phyloP scores from a whole-genome alignment of 1,139 yeast species.

The Pichia sp. region DNA sequence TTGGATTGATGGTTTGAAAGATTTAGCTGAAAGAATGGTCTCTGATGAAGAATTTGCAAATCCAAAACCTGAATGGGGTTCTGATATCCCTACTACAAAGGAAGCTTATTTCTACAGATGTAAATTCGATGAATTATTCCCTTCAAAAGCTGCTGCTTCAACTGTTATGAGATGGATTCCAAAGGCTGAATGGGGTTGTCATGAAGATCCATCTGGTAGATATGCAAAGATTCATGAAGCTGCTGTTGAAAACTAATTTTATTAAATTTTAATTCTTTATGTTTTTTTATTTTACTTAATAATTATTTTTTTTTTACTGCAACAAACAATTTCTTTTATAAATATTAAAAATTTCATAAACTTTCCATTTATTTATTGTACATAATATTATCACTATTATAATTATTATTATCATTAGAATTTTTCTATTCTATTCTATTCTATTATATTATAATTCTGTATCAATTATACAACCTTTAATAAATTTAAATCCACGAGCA shows the following conservation, averaged over 20 bases:
- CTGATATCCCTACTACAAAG: slow-evolving; percentile 90
- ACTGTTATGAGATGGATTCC: slow-evolving; percentile 99
- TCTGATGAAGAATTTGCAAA: slow-evolving; percentile 82
- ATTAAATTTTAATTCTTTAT: not conserved
- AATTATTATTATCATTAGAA: not conserved
- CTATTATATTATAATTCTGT: slow-evolving; percentile 11
- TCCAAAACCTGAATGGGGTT: slow-evolving; percentile 96
- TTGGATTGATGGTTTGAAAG: slow-evolving; percentile 98
- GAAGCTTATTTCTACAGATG: slow-evolving; percentile 99
- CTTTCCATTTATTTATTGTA: too few relatives aligned
- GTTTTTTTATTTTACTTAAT: not conserved
- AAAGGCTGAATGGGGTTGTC: slow-evolving; percentile 99
- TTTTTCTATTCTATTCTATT: not conserved
- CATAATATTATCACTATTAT: not conserved
- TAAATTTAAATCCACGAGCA: slow-evolving; percentile 58
- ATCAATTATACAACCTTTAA: slow-evolving; percentile 35
- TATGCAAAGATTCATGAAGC: slow-evolving; percentile 83
- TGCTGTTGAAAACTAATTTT: slow-evolving; percentile 34
- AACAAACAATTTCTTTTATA: not conserved
- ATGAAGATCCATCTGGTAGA: slow-evolving; percentile 97
- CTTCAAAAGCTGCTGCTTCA: slow-evolving; percentile 83
- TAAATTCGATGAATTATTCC: slow-evolving; percentile 90
- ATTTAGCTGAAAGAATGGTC: slow-evolving; percentile 81
- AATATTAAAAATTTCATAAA: not conserved
- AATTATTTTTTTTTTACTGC: not conserved